Evolutionary conservation across 164 flowering plant genomes (phyloP).

Genomic region (Taxillus chinensis): DNA sequence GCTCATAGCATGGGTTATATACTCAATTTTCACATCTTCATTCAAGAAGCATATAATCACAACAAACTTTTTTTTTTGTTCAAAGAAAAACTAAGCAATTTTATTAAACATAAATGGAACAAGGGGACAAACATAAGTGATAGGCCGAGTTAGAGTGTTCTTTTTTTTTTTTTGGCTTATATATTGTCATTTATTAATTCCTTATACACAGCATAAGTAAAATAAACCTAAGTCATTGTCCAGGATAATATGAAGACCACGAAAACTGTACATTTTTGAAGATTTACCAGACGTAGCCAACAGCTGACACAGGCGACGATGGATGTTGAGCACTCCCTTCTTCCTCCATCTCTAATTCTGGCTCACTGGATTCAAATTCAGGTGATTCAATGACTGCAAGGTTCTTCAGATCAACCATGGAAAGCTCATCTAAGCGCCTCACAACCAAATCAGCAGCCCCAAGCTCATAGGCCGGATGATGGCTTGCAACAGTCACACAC

Average conservation of each 20-base stretch:
- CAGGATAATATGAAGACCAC: constrained; percentile 11
- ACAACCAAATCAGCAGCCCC: constrained; percentile 96
- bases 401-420: constrained; percentile 87
- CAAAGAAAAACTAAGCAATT: no score
- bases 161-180: no score
- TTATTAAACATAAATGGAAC: no score
- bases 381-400: constrained; percentile 61
- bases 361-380: constrained; percentile 54
- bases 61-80: no score
- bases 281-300: constrained; percentile 49
- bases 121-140: no score
- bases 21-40: no score
- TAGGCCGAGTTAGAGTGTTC: no score
- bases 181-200: no score
- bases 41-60: no score
- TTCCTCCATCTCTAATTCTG: constrained; percentile 56
- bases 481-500: constrained; percentile 93
- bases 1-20: no score
- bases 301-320: constrained; percentile 26
- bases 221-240: constrained; percentile 8
- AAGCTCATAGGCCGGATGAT: constrained; percentile 87
- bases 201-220: background rate
- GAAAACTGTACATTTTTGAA: constrained; percentile 24
- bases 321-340: constrained; percentile 35
- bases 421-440: constrained; percentile 68